Base-by-base conservation (phyloP, 208 protist species). In the Ichthyophonus hoferi region DNA sequence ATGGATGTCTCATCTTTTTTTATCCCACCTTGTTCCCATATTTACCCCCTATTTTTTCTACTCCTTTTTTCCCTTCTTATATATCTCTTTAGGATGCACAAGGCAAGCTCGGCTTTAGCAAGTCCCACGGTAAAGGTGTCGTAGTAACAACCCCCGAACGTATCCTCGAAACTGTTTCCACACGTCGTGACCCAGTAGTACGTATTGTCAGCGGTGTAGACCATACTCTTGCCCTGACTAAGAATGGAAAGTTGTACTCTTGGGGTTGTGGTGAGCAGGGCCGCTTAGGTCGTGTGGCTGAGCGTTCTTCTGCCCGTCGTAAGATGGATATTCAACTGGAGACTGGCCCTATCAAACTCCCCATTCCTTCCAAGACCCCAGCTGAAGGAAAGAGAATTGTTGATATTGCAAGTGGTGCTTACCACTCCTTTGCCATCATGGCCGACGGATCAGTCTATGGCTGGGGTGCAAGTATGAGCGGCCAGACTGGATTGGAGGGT, bases 231-330 rank as follows among this genome's bases (percentile, higher is more conserved):
- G 81, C 81, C 24, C 38, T 85, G 81, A 85, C 81, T 58, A 17
- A 37, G 12, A 40, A 14, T 12, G 81, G 81, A 0, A 17, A 43
- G 14, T 7, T 85, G 81, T 85, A 85, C 0, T 58, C 81, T 3
- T 85, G 81, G 81, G 81, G 81, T n/a, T 85, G 81, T 34, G n/a
- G 17, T 34, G 81, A 85, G 39, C 81, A 85, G 39, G 81, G 81
- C 81, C 24, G 81, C 0, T 37, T 85, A 12, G 81, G 81, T 34
- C 81, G 81, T 39, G 7, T 14, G 77, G 34, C 7, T 39, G n/a
- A n/a, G n/a, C 34, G 31, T n/a, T 3, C 7, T n/a, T 81, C 77
- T 2, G 77, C 2, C 12, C 77, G 77, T 39, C 77, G 7, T 39
- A 12, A 17, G 33, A 3, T 81, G 31, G 7, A 81, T 2, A 39